phyloP scores from a whole-genome alignment of 805 yeast species.

The Yamadazyma phyllophila region DNA sequence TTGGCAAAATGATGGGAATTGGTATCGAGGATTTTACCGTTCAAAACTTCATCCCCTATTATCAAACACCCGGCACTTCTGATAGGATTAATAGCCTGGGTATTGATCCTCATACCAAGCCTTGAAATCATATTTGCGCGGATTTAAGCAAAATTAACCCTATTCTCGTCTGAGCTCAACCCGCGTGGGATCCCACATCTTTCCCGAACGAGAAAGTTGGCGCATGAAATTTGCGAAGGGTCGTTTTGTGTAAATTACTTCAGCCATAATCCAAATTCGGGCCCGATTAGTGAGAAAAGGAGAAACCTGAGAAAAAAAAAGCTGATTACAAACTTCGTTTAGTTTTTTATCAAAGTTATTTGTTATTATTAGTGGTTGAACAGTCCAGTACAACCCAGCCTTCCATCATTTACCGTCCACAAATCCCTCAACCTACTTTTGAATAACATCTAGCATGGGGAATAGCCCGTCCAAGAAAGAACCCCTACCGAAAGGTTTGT shows the following conservation, averaged over 20 bases:
- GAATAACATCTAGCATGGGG: constrained; percentile 43
- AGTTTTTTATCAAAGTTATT: not conserved
- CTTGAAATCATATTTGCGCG: not conserved
- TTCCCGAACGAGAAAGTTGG: not conserved
- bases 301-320: not conserved
- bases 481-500: constrained; percentile 44
- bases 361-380: not conserved
- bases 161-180: no score
- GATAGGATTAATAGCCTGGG: constrained; percentile 3
- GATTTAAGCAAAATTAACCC: not conserved
- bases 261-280: not conserved
- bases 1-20: constrained; percentile 73
- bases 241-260: not conserved
- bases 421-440: not conserved
- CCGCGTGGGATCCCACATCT: no score
- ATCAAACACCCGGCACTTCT: constrained; percentile 51
- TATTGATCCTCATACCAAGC: not conserved
- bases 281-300: constrained; percentile 1
- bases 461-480: constrained; percentile 62
- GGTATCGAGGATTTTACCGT: constrained; percentile 79
- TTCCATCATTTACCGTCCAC: not conserved
- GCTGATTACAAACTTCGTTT: constrained; percentile 2
- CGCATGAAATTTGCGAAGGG: not conserved
- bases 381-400: not conserved
- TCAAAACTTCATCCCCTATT: constrained; percentile 86